These are phyloP conservation scores for Macrolepiota fuliginosa DNA, from an alignment of 768 basidiomycete species.

Conservation along the genomic window DNA sequence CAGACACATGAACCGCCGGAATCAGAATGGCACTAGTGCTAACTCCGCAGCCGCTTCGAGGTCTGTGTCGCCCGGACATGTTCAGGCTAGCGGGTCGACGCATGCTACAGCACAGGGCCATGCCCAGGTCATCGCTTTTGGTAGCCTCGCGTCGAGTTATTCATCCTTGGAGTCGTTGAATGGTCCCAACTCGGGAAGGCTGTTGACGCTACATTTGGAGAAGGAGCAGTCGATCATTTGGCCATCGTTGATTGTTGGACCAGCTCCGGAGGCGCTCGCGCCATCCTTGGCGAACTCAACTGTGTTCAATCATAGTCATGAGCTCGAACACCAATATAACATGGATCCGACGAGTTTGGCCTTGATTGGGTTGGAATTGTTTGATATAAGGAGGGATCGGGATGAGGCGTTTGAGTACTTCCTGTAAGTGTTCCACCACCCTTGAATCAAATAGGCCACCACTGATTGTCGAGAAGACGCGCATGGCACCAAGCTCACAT, in stretches of 20 bases:
- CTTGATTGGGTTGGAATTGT: conserved; percentile 65
- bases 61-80: conserved; percentile 54
- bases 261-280: conserved; percentile 62
- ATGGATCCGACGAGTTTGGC: conserved; percentile 86
- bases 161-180: conserved; percentile 77
- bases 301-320: conserved; percentile 48
- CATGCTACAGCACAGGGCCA: neutral
- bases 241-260: conserved; percentile 78
- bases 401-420: conserved; percentile 83
- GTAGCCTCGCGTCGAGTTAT: conserved; percentile 65
- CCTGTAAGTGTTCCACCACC: conserved; percentile 45
- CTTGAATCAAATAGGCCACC: neutral
- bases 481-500: conserved; percentile 79
- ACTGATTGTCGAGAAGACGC: conserved; percentile 43
- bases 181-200: conserved; percentile 53
- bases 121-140: neutral
- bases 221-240: conserved; percentile 79
- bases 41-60: conserved; percentile 42
- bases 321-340: conserved; percentile 67
- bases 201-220: conserved; percentile 78
- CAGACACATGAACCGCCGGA: conserved; percentile 18
- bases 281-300: conserved; percentile 49
- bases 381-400: conserved; percentile 72
- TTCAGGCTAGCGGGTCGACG: conserved; percentile 27
- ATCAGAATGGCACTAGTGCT: conserved; percentile 19